Evolutionary conservation across 2,329 filamentous ascomycete species (phyloP), one percentile per base, ranked within the genome.

Genomic region (Fusarium algeriense): DNA sequence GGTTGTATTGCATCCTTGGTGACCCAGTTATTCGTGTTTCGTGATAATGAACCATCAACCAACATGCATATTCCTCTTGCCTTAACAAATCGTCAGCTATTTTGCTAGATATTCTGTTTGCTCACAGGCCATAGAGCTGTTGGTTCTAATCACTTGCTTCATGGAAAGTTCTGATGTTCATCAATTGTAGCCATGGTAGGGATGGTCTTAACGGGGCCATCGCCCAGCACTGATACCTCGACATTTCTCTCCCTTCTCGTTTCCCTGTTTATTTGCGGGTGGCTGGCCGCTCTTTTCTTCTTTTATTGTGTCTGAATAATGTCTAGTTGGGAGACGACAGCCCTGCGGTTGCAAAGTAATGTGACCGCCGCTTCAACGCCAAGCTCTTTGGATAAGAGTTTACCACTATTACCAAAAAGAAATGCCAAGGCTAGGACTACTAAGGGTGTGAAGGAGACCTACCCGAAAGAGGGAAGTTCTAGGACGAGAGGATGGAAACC

Each of bases 1-100:
- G 37, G 68, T 69, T 19, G 64, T 52, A 62, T 62, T n/a, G 15
- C 37, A 68, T 52, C 34, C 37, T 35, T 58, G 53, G 45, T 30
- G 69, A 30, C 44, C 69, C 59, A 62, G 64, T 72, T 52, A 60
- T 67, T 54, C 32, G n/a, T n/a, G 71, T 74, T 74, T 75, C 71
- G 61, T 48, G 46, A 62, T 61, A 40, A 63, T 71, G 45, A 56
- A 32, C 40, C 35, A 35, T 38, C 4, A 11, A 70, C 73, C 65
- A 74, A 71, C 71, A 37, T 74, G 69, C 73, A 71, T 55, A 64
- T 35, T 44, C 52, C 56, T 53, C 17, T 28, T 37, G 26, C 30
- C 46, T 59, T 74, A 75, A 75, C 73, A 71, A 26, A 30, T 12
- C 2, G 30, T 15, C 60, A 45, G 32, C 45, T 41, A 45, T 43